phyloP scores from a whole-genome alignment of 176 grass and related monocot genomes.

The Stipa capillata region DNA sequence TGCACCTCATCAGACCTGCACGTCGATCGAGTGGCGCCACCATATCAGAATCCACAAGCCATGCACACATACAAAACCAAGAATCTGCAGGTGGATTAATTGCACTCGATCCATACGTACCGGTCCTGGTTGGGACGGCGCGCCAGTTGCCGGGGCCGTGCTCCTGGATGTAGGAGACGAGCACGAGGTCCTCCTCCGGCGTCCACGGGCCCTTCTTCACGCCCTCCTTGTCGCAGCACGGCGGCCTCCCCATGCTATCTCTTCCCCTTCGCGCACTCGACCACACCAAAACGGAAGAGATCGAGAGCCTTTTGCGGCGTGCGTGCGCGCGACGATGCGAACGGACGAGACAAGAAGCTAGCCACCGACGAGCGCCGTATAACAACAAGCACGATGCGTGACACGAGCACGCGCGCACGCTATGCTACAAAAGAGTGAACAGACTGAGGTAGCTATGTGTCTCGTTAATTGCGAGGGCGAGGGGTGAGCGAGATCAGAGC shows the following conservation, averaged over 20 bases:
- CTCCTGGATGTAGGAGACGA: conserved; percentile 91
- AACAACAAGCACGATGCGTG: conserved; percentile 20
- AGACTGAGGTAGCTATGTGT: not conserved
- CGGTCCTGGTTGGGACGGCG: conserved; percentile 53
- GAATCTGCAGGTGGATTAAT: too few relatives aligned
- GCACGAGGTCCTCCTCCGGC: conserved; percentile 84
- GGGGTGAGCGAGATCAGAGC: too few relatives aligned
- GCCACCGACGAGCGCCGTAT: conserved; percentile 22
- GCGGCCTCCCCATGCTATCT: conserved; percentile 69
- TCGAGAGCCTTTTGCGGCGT: not conserved
- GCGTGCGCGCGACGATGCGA: not conserved
- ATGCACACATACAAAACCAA: not conserved
- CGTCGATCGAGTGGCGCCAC: not conserved
- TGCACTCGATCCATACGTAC: too few relatives aligned
- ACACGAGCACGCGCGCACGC: not conserved
- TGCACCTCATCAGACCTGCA: conserved; percentile 76
- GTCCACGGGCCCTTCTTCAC: conserved; percentile 97
- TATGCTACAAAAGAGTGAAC: not conserved
- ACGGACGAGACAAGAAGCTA: not conserved
- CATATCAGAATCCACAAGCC: not conserved
- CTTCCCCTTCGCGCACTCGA: not conserved
- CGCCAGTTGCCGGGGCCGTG: conserved; percentile 88
- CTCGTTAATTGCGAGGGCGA: too few relatives aligned
- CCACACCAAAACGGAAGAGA: too few relatives aligned
- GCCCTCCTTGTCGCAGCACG: conserved; percentile 85